Base-by-base conservation (phyloP, 768 basidiomycete species). In the Mycena olivaceomarginata region DNA sequence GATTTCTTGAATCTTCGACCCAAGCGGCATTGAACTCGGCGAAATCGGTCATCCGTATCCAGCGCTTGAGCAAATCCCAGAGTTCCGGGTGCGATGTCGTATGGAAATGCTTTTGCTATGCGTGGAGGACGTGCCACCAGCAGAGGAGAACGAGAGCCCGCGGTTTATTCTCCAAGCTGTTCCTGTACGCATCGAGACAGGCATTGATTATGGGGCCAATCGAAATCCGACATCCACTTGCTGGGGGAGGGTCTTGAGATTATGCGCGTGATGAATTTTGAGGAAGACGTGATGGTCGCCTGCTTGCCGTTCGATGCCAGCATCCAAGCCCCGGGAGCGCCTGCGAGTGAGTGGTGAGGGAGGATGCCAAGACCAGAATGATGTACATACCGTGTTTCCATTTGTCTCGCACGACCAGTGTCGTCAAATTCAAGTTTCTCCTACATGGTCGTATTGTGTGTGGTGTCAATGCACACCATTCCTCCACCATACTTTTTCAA, bases 401-500 rank as follows among this genome's bases (percentile, higher is more conserved):
- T n/a, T n/a, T n/a, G n/a, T n/a, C n/a, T n/a, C n/a, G n/a, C n/a
- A n/a, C n/a, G n/a, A n/a, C n/a, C n/a, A n/a, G n/a, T n/a, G n/a
- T n/a, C n/a, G n/a, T n/a, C n/a, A n/a, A n/a, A n/a, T n/a, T n/a
- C n/a, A n/a, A n/a, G n/a, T n/a, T n/a, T n/a, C n/a, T n/a, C n/a
- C n/a, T n/a, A n/a, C n/a, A n/a, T n/a, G n/a, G n/a, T n/a, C n/a
- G n/a, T n/a, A n/a, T n/a, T n/a, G n/a, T n/a, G n/a, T n/a, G n/a
- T n/a, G n/a, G n/a, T n/a, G n/a, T n/a, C n/a, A n/a, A n/a, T n/a
- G n/a, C n/a, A n/a, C n/a, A n/a, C n/a, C n/a, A n/a, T 51, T 51
- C 48, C 48, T 51, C 48, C 48, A 51, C 48, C 48, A 51, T 51
- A 51, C 48, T 51, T 51, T n/a, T 51, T 51, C 48, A 51, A 51